Evolutionary conservation across 1,139 yeast species (phyloP), one percentile per base, ranked within the genome.

Genomic region (Kodamaea sp.): DNA sequence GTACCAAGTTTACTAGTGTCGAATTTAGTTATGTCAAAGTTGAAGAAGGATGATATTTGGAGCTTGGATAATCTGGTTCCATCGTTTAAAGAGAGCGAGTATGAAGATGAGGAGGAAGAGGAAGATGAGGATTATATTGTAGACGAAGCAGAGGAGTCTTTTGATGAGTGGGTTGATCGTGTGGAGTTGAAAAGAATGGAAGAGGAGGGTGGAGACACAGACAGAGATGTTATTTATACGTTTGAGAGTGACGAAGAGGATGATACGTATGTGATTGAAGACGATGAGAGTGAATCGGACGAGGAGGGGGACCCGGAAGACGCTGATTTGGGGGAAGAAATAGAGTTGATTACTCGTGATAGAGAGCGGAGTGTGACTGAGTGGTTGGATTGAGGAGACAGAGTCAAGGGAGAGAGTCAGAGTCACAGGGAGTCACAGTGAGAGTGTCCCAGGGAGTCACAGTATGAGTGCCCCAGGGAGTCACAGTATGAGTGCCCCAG

Each of bases 1-100:
- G 79, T 80, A 6, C 89, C 90, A 4, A 54, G 67, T 4, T 44
- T 81, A 35, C 41, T 76, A 1, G 24, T 63, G 0, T 7, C 37
- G 4, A 37, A 36, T 24, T 24, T 36, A 6, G 54, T 44, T 37
- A 35, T 43, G 8, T 63, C 60, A 30, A 47, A 46, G 12, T 41
- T 57, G 8, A 15, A 37, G 27, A 25, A 32, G 10, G 44, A 34
- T 12, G 50, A 42, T 38, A 35, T 39, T 11, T 64, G 44, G 44
- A 36, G 42, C 37, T 26, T 8, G 29, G 46, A n/a, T 47, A 40
- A 31, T 32, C 29, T 7, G 42, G 20, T 15, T 15, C 20, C 57
- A 32, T 49, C 47, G 10, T 46, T 60, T 7, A 46, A 48, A 24
- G 50, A 44, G n/a, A 55, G 48, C 35, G 45, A 47, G 24, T 47